Evolutionary conservation across 805 yeast genomes (phyloP).

Genomic region (Myxozyma udenii): DNA sequence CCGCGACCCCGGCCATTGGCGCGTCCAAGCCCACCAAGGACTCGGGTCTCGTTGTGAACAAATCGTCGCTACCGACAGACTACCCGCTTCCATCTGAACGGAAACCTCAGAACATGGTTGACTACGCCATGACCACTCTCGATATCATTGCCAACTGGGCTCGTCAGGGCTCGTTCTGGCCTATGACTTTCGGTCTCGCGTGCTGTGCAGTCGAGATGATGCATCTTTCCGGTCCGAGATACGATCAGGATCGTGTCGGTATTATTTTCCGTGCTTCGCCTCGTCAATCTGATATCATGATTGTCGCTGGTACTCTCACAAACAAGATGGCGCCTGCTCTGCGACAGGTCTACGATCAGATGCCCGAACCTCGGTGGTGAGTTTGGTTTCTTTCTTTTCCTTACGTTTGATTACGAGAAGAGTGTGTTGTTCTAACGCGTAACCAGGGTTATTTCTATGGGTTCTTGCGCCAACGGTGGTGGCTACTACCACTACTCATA

Average conservation of each 20-base stretch:
- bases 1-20: not conserved
- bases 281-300: conserved; percentile 87
- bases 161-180: conserved; percentile 89
- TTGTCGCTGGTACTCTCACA: conserved; percentile 87
- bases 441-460: conserved; percentile 77
- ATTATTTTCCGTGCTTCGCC: conserved; percentile 92
- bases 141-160: conserved; percentile 89
- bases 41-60: not conserved
- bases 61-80: conserved; percentile 54
- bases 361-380: conserved; percentile 83
- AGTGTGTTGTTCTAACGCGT: not conserved
- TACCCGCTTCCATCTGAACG: conserved; percentile 67
- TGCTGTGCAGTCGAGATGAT: conserved; percentile 95
- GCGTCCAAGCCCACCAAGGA: not conserved
- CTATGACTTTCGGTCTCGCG: conserved; percentile 86
- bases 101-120: conserved; percentile 59
- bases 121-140: conserved; percentile 75
- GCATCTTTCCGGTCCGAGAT: conserved; percentile 88
- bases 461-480: conserved; percentile 91
- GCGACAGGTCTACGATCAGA: conserved; percentile 89
- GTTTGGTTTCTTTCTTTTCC: not conserved
- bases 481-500: conserved; percentile 89
- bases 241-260: conserved; percentile 89
- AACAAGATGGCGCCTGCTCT: conserved; percentile 92
- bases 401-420: not conserved